Conservation (phyloP, 2,329 filamentous ascomycete species). For the Aspergillus pseudonomiae region DNA sequence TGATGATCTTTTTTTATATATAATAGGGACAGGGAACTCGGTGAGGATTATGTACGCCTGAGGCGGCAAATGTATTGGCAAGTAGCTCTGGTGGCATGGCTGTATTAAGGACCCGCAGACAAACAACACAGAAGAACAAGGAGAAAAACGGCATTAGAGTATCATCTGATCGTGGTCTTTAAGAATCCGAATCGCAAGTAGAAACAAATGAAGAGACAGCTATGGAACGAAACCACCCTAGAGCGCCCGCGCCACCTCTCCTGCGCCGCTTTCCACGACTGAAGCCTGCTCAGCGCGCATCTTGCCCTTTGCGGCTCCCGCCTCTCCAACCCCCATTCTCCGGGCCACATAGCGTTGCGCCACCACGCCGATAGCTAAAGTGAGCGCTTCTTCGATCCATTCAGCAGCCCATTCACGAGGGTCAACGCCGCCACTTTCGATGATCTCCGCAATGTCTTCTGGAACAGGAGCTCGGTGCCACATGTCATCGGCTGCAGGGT, state of each 20-base stretch:
- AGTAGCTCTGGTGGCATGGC: slow-evolving; percentile 3
- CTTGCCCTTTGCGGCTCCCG: slow-evolving; percentile 62
- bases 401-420: slow-evolving; percentile 96
- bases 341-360: slow-evolving; percentile 94
- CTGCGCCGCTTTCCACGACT: slow-evolving; percentile 60
- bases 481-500: slow-evolving; percentile 44
- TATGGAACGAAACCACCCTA: slow-evolving; percentile 23
- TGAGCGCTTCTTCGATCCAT: slow-evolving; percentile 89
- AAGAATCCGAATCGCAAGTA: background rate
- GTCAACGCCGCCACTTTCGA: slow-evolving; percentile 75
- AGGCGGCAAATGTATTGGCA: background rate
- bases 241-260: slow-evolving; percentile 62
- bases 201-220: slow-evolving; percentile 14
- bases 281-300: slow-evolving; percentile 56
- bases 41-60: background rate
- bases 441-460: slow-evolving; percentile 83
- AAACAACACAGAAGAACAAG: background rate
- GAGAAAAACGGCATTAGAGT: slow-evolving; percentile 7
- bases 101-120: background rate
- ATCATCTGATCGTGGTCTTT: slow-evolving; percentile 16
- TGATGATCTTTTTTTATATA: background rate
- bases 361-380: slow-evolving; percentile 77
- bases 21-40: background rate
- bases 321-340: slow-evolving; percentile 93
- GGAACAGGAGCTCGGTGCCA: slow-evolving; percentile 56